Evolutionary conservation across 352 stramenopile species (phyloP), one percentile per base, ranked within the genome.

Genomic region (Globisporangium acanthophoron): DNA sequence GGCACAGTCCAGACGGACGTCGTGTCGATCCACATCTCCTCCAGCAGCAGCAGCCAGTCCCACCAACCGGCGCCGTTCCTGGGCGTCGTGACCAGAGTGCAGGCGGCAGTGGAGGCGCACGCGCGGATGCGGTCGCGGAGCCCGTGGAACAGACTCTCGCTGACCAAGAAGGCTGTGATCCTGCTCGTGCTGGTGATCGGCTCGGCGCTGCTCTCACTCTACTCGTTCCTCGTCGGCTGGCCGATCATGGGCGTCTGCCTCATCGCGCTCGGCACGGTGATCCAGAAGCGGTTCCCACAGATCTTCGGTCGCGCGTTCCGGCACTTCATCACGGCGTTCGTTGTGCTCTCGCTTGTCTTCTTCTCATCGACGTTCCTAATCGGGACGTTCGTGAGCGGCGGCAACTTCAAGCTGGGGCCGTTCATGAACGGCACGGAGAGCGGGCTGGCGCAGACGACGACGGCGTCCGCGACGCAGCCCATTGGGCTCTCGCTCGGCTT

Each of bases 351-450:
- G 59, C 68, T 92, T 46, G 65, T 92, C 35, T 92, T 92, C 65
- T 92, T 92, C 66, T 89, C 80, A 29, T 88, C 80, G 16, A 83
- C 80, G 35, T 78, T 85, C 50, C 67, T 90, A 41, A 87, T 92
- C 53, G 82, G 82, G 12, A 89, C 80, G 5, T 89, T 92, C 41
- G 78, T 81, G 15, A 79, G 65, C 46, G 82, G 78, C 9, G 72
- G 67, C 0, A 66, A 54, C 49, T 90, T 92, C 55, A 66, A 76
- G 59, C 64, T 92, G 4, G 75, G 70, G 1, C 31, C 68, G 16
- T 82, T 75, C 49, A 63, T 68, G 5, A 85, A 81, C 48, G 74
- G 62, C 8, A 85, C 72, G 18, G 67, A 59, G 20, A 44, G 68
- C 27, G 67, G 55, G n/a, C 39, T 67, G n/a, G 45, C 65, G 18